A percentile compares a stretch with the other conserved stretches of the same genome.
Evolutionary conservation across 2,329 filamentous ascomycete species (phyloP).

Genomic region (Curvularia lunata): DNA sequence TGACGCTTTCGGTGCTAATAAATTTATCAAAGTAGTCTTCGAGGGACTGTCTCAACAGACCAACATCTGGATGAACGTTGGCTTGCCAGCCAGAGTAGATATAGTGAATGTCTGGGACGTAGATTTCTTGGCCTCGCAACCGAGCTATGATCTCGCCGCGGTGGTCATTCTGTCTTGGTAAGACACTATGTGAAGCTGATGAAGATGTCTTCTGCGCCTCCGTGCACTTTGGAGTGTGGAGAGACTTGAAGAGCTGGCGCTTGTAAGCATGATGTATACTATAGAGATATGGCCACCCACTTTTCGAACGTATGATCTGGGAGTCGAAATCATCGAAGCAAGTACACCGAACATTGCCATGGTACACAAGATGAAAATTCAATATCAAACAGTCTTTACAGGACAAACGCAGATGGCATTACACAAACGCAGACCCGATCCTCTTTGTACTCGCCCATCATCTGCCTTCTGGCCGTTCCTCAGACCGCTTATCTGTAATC

Average conservation of each 20-base stretch:
- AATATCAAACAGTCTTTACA: background rate
- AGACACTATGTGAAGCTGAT: background rate
- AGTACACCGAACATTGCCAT: slow-evolving; percentile 9
- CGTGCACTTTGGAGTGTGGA: background rate
- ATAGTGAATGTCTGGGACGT: slow-evolving; percentile 11
- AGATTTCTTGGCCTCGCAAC: slow-evolving; percentile 13
- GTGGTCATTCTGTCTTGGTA: slow-evolving; percentile 1
- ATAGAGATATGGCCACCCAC: background rate
- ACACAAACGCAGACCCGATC: background rate
- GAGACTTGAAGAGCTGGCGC: slow-evolving; percentile 1
- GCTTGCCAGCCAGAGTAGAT: slow-evolving; percentile 14
- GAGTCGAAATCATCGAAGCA: background rate
- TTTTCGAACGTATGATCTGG: background rate
- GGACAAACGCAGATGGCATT: background rate
- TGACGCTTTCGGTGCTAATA: slow-evolving; percentile 10
- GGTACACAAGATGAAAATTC: background rate
- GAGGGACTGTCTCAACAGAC: slow-evolving; percentile 5
- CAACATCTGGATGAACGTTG: slow-evolving; percentile 9
- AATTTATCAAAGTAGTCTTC: slow-evolving; percentile 12
- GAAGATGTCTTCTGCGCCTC: background rate
- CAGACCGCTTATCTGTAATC: background rate
- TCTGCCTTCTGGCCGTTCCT: background rate
- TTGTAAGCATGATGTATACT: background rate
- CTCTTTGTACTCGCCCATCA: slow-evolving; percentile 2
- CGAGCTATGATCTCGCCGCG: slow-evolving; percentile 8